Percentiles rank a stretch among this genome's conserved stretches.
Conservation (phyloP, 2,329 filamentous ascomycete species). For the Trichoderma oligosporum region DNA sequence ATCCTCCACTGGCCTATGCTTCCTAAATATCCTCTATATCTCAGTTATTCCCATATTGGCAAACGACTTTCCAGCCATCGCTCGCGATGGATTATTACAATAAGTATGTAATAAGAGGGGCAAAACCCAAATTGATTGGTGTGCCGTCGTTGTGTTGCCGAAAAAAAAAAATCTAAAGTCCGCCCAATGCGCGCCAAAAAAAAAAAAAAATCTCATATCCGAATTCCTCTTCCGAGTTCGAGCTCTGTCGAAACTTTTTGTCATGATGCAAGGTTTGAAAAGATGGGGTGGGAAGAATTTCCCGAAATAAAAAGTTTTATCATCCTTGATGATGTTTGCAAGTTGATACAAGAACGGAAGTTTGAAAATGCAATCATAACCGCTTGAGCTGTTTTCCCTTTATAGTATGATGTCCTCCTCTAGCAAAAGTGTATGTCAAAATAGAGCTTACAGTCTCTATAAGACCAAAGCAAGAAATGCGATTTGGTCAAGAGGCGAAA, state of each 20-base stretch:
- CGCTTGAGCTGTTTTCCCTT: slow-evolving; percentile 35
- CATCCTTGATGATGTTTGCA: slow-evolving; percentile 27
- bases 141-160: slow-evolving; percentile 28
- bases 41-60: slow-evolving; percentile 24
- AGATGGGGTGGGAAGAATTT: slow-evolving; percentile 20
- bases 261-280: slow-evolving; percentile 30
- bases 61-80: slow-evolving; percentile 37
- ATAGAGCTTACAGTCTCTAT: slow-evolving; percentile 2
- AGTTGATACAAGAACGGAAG: slow-evolving; percentile 46
- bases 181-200: slow-evolving; percentile 29
- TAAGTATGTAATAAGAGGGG: slow-evolving; percentile 48
- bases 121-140: slow-evolving; percentile 27
- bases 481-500: not conserved
- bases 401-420: slow-evolving; percentile 33
- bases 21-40: slow-evolving; percentile 8
- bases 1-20: slow-evolving; percentile 2
- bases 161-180: slow-evolving; percentile 21
- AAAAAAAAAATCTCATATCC: slow-evolving; percentile 13
- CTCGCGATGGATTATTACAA: slow-evolving; percentile 46
- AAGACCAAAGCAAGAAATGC: not conserved
- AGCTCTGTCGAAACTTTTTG: slow-evolving; percentile 27
- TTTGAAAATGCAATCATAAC: slow-evolving; percentile 39
- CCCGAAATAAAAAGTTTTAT: slow-evolving; percentile 30
- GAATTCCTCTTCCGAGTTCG: slow-evolving; percentile 20
- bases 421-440: slow-evolving; percentile 31